Percentiles rank a stretch among this genome's conserved stretches.
Conservation (phyloP, 139 green algal species). For the Trebouxia sp. region DNA sequence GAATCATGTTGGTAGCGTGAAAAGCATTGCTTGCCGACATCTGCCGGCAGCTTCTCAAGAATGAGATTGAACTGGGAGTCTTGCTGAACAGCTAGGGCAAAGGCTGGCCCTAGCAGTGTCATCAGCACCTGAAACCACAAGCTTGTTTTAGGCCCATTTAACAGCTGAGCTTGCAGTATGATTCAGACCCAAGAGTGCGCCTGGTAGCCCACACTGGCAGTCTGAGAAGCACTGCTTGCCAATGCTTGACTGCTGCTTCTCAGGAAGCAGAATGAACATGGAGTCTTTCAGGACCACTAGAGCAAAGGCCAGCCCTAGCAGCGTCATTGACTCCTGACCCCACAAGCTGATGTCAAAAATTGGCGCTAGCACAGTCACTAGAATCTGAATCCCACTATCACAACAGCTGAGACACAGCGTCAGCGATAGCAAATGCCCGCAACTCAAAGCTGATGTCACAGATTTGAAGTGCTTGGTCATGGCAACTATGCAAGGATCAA, state of each 20-base stretch:
- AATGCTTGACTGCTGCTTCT: constrained; percentile 43
- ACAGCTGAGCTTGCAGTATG: too few species aligned
- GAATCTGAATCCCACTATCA: not conserved
- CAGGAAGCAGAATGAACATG: not conserved
- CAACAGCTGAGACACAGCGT: too few species aligned
- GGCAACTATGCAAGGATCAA: too few species aligned
- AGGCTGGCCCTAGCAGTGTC: constrained; percentile 73
- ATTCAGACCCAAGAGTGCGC: not conserved
- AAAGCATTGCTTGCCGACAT: constrained; percentile 58
- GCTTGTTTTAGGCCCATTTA: too few species aligned
- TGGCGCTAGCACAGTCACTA: constrained; percentile 64
- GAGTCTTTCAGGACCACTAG: constrained; percentile 60
- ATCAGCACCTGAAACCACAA: not conserved
- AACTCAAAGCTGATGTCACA: too few species aligned
- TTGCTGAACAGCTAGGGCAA: constrained; percentile 62
- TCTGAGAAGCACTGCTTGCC: constrained; percentile 51
- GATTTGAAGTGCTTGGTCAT: too few species aligned
- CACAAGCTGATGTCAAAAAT: constrained; percentile 22
- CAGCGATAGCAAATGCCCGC: too few species aligned
- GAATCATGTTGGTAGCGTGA: constrained; percentile 9
- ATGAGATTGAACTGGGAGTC: constrained; percentile 36
- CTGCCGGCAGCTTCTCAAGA: constrained; percentile 30
- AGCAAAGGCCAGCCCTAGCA: constrained; percentile 81
- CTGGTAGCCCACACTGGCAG: too few species aligned
- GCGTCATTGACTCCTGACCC: not conserved